Evolutionary conservation across 805 yeast species (phyloP).

Genomic region (Wickerhamiella dianesei): DNA sequence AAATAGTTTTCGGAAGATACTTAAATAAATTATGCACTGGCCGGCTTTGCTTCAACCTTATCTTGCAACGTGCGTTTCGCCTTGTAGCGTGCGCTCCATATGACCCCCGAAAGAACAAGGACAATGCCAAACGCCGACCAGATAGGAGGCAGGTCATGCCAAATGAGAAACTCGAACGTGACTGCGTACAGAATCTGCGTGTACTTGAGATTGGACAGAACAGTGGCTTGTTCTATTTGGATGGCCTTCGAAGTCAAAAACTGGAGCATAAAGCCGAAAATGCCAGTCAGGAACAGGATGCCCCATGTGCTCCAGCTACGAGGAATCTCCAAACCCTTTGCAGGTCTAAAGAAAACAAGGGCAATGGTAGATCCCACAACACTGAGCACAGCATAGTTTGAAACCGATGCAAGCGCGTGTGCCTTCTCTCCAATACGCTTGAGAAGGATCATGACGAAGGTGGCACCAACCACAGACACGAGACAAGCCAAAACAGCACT

Average conservation of each 20-base stretch:
- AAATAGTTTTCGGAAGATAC: neutral
- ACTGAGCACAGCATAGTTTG: constrained; percentile 56
- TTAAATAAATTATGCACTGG: neutral
- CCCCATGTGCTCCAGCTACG: constrained; percentile 32
- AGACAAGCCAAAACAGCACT: constrained; percentile 42
- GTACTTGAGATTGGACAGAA: constrained; percentile 63
- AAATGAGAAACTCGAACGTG: constrained; percentile 56
- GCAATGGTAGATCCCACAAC: constrained; percentile 41
- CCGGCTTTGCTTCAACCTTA: neutral
- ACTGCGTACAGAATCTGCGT: constrained; percentile 68
- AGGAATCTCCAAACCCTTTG: constrained; percentile 6
- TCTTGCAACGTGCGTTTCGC: neutral
- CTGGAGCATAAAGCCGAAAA: constrained; percentile 75
- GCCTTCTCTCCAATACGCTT: constrained; percentile 65
- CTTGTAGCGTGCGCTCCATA: constrained; percentile 8
- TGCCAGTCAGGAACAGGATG: constrained; percentile 46
- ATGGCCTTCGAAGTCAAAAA: constrained; percentile 67
- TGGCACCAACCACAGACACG: constrained; percentile 7
- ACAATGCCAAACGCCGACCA: constrained; percentile 57
- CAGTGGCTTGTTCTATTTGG: constrained; percentile 66
- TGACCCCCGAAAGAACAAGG: constrained; percentile 37
- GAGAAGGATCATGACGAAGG: constrained; percentile 28
- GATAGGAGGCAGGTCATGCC: constrained; percentile 58
- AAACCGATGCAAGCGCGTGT: constrained; percentile 68
- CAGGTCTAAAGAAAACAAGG: neutral